Evolutionary conservation across 1,284 basidiomycete species (phyloP).

Genomic region (Peniophora sp.): DNA sequence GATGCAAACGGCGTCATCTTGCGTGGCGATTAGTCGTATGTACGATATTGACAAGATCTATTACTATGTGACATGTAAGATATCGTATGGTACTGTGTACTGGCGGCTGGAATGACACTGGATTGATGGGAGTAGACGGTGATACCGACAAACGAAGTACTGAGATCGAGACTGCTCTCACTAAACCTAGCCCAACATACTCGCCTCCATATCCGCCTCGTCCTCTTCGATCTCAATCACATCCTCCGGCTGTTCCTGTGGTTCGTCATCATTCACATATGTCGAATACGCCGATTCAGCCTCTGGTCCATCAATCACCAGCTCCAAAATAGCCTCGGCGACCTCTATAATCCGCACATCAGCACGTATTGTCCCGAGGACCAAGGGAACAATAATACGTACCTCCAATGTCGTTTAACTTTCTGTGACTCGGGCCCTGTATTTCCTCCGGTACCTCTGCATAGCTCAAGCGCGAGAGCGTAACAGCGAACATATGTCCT

Average conservation of each 20-base stretch:
- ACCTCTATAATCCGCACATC: constrained; percentile 39
- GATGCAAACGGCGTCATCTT: too few relatives aligned
- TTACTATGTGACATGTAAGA: background rate
- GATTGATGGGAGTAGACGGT: too few relatives aligned
- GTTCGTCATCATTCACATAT: constrained; percentile 23
- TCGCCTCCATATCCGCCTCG: constrained; percentile 37
- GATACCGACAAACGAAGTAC: too few relatives aligned
- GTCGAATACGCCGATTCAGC: constrained; percentile 64
- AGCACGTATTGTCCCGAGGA: background rate
- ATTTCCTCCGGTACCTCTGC: constrained; percentile 62
- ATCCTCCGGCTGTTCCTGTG: constrained; percentile 29
- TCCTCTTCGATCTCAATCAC: constrained; percentile 39
- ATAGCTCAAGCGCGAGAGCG: constrained; percentile 68
- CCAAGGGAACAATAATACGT: constrained; percentile 3
- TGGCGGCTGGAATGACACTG: too few relatives aligned
- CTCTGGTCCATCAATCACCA: constrained; percentile 71
- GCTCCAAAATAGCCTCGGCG: constrained; percentile 61
- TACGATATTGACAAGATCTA: too few relatives aligned
- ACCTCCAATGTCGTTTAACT: constrained; percentile 49
- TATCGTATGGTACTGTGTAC: too few relatives aligned
- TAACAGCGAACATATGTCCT: constrained; percentile 70
- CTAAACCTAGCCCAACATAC: constrained; percentile 9
- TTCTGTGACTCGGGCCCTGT: constrained; percentile 30
- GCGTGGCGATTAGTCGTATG: too few relatives aligned
- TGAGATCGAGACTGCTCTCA: too few relatives aligned